A percentile compares a stretch with the other conserved stretches of the same genome.
Evolutionary conservation across 768 basidiomycete genomes (phyloP).

Genomic region (Megacollybia marginata): DNA sequence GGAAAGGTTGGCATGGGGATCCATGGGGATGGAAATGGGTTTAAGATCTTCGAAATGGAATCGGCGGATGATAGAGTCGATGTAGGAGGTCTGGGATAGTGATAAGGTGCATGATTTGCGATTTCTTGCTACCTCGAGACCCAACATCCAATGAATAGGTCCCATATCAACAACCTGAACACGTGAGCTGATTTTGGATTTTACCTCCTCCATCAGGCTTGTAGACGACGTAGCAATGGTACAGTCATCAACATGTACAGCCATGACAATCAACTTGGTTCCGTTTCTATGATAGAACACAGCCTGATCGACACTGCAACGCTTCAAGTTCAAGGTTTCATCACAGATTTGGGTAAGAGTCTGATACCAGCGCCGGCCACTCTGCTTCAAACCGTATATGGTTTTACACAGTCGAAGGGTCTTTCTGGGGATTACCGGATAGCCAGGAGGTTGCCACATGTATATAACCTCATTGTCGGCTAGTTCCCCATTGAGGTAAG

Average conservation of each 20-base stretch:
- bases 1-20: too few relatives aligned
- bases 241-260: conserved; percentile 16
- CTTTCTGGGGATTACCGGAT: conserved; percentile 1
- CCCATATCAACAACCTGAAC: conserved; percentile 22
- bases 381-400: too few relatives aligned
- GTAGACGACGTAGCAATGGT: conserved; percentile 11
- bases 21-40: too few relatives aligned
- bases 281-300: conserved; percentile 9
- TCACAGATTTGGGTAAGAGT: too few relatives aligned
- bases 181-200: conserved; percentile 7
- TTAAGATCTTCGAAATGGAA: too few relatives aligned
- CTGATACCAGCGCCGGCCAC: too few relatives aligned
- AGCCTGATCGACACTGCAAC: conserved; percentile 11
- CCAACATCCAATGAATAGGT: conserved; percentile 21
- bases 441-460: conserved; percentile 23
- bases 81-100: too few relatives aligned
- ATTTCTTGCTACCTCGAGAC: conserved; percentile 12
- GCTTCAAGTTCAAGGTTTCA: conserved; percentile 6
- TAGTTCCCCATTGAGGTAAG: too few relatives aligned
- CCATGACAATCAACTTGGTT: conserved; percentile 8
- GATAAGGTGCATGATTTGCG: conserved; percentile 13
- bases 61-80: conserved; percentile 14
- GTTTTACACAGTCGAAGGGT: too few relatives aligned
- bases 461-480: conserved; percentile 22
- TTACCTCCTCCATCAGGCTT: conserved; percentile 8